phyloP scores from a whole-genome alignment of 352 stramenopile genomes.

The Pythium coloratum region DNA sequence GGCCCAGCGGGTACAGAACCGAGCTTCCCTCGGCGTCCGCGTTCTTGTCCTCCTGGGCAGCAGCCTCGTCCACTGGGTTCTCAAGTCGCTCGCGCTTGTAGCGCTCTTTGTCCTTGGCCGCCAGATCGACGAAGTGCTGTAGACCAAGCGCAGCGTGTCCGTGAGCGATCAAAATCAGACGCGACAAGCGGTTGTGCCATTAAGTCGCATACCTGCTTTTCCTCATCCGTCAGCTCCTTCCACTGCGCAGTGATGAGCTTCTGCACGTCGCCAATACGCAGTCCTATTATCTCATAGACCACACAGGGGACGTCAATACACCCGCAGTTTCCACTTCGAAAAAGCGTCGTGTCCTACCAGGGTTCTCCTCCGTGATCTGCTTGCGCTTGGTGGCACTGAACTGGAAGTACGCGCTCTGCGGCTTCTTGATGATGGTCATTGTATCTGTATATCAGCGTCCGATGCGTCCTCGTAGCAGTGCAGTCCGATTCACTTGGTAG shows the following conservation, averaged over 20 bases:
- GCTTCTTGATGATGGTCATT: conserved; percentile 78
- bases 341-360: conserved; percentile 28
- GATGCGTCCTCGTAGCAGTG: background rate
- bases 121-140: conserved; percentile 79
- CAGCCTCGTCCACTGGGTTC: conserved; percentile 64
- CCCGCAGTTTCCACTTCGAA: too few species aligned
- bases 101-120: conserved; percentile 84
- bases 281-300: conserved; percentile 20
- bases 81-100: conserved; percentile 77
- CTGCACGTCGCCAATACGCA: conserved; percentile 78
- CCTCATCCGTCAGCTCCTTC: conserved; percentile 77
- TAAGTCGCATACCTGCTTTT: conserved; percentile 65
- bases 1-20: conserved; percentile 67
- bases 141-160: background rate
- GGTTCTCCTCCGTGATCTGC: conserved; percentile 61
- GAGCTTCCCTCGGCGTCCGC: conserved; percentile 28
- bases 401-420: conserved; percentile 83
- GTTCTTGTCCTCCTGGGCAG: conserved; percentile 36
- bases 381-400: conserved; percentile 82
- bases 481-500: background rate
- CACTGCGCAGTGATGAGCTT: conserved; percentile 91
- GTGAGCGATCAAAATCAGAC: background rate
- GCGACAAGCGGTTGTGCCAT: background rate
- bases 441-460: background rate
- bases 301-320: background rate